Evolutionary conservation across 106 monocot genomes (phyloP).

Genomic region (Allium fistulosum): DNA sequence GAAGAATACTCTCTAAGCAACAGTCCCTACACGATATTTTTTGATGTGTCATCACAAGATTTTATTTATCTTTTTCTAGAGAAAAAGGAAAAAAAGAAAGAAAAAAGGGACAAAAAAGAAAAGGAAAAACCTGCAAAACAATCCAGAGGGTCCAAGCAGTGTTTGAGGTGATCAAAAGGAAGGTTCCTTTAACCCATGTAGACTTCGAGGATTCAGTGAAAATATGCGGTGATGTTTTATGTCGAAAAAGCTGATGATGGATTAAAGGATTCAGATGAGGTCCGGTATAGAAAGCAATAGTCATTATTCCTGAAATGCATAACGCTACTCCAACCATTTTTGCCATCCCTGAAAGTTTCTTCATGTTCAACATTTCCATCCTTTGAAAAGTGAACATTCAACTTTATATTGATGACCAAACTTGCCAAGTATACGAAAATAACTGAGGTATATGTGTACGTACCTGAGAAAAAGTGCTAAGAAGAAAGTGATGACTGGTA

Average conservation of each 20-base stretch:
- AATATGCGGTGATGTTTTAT: background rate
- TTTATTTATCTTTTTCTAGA: background rate
- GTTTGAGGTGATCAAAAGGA: constrained; percentile 21
- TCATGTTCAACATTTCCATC: constrained; percentile 41
- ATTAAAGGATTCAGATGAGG: constrained; percentile 18
- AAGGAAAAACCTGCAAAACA: constrained; percentile 3
- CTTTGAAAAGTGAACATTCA: constrained; percentile 10
- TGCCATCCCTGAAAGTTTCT: constrained; percentile 29
- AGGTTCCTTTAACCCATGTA: constrained; percentile 34
- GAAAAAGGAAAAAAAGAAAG: background rate
- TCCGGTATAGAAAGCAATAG: constrained; percentile 43
- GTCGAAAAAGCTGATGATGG: constrained; percentile 14
- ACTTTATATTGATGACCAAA: background rate
- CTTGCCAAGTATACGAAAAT: background rate
- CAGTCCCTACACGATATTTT: constrained; percentile 16
- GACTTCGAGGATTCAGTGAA: background rate
- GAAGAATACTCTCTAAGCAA: constrained; percentile 39
- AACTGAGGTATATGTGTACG: background rate
- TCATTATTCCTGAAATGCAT: constrained; percentile 32
- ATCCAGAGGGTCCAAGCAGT: constrained; percentile 13
- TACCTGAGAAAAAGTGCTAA: constrained; percentile 34
- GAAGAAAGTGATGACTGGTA: constrained; percentile 41
- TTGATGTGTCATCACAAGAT: background rate
- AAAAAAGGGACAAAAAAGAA: too few relatives aligned
- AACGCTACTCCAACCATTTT: constrained; percentile 40